Conservation (phyloP, 2,329 filamentous ascomycete genomes). For the Lasiodiplodia sp. region DNA sequence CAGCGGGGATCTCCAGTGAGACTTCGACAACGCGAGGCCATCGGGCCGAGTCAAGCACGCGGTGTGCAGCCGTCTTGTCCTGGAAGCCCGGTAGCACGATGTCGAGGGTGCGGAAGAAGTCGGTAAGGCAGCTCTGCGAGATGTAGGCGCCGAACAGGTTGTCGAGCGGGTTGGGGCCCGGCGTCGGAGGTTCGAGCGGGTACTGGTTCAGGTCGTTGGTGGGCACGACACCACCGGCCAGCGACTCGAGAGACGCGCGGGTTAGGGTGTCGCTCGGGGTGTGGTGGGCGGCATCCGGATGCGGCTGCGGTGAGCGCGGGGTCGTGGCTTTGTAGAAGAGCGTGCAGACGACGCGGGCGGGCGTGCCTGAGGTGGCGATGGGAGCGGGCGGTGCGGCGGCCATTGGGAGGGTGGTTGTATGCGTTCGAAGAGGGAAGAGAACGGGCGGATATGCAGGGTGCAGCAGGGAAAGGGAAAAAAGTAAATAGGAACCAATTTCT, state of each 20-base stretch:
- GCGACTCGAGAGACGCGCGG: slow-evolving; percentile 41
- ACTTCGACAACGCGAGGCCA: slow-evolving; percentile 72
- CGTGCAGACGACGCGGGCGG: slow-evolving; percentile 44
- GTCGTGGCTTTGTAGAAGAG: slow-evolving; percentile 52
- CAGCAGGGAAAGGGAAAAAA: not conserved
- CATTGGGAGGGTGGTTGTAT: not conserved
- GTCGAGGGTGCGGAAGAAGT: slow-evolving; percentile 62
- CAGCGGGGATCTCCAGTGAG: slow-evolving; percentile 62
- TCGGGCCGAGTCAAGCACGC: slow-evolving; percentile 64
- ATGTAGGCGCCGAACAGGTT: slow-evolving; percentile 63
- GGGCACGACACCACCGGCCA: slow-evolving; percentile 57
- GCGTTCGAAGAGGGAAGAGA: no score
- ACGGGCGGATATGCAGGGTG: not conserved
- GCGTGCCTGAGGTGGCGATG: slow-evolving; percentile 4
- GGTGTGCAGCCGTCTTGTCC: slow-evolving; percentile 56
- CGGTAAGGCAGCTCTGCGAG: slow-evolving; percentile 62
- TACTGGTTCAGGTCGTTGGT: slow-evolving; percentile 60
- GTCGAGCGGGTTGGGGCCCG: slow-evolving; percentile 62
- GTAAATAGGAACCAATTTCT: not conserved
- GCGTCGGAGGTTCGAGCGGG: slow-evolving; percentile 62
- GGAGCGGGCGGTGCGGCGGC: slow-evolving; percentile 1
- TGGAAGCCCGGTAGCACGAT: slow-evolving; percentile 57
- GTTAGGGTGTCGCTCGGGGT: slow-evolving; percentile 42
- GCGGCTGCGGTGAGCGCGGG: slow-evolving; percentile 34
- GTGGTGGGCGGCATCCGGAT: slow-evolving; percentile 55